Evolutionary conservation across 805 yeast genomes (phyloP), one percentile per base, ranked within the genome.

Genomic region (Ogataea parapolymorpha): DNA sequence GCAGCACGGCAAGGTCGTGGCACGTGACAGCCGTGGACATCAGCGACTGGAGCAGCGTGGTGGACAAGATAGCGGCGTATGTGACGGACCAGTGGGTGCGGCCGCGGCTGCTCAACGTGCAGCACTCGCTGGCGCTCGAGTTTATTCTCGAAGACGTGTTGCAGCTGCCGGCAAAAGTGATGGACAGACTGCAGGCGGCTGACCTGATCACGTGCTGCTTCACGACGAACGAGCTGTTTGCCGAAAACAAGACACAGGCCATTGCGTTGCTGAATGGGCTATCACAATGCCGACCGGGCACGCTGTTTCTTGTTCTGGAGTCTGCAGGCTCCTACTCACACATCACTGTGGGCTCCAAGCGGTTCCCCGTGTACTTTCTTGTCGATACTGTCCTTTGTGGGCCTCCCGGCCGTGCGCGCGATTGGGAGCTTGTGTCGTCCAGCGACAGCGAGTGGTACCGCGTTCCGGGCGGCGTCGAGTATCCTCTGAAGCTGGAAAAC

Each of bases 261-360:
- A 72, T 86, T 27, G 65, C 71, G 39, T 68, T 84, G 37, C 66
- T 88, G 39, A 56, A 63, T 9, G 60, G 88, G 43, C 72, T 76
- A 39, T 48, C 55, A 5, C 30, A 56, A 6, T 85, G 95, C 60
- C 56, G 62, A 26, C 41, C 59, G 1, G 93, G 90, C 0, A 63
- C 86, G 12, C 60, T 74, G 22, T 61, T 88, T 26, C 66, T 89
- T 32, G 77, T 88, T 17, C 77, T 86, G 2, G 96, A 88, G 55
- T 82, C 93, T 63, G 96, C 96, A 0, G 96, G 96, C 0, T 84
- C 95, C 8, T 88, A 81, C 61, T 85, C 95, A 1, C 82, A 86
- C 52, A 84, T 88, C 27, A 72, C 78, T 2, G 73, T 88, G 31
- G 95, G 95, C 3, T 61, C 77, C 23, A 87, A 83, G 58, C 75